Evolutionary conservation across 805 yeast genomes (phyloP).

Genomic region (Metschnikowia santaceciliae): DNA sequence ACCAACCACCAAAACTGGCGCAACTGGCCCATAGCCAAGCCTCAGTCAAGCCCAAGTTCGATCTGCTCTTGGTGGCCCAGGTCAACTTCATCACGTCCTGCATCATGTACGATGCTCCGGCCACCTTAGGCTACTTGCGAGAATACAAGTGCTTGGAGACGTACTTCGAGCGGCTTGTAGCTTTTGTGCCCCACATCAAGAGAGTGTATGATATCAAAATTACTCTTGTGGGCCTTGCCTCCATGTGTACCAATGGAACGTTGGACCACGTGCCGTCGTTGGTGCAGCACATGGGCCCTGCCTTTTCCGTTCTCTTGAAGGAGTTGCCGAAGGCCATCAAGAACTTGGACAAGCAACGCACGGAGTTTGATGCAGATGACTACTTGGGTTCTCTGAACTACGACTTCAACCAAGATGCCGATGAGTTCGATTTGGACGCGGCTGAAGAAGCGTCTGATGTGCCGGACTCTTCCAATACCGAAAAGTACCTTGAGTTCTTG

Average conservation of each 20-base stretch:
- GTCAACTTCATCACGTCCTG: conserved; percentile 63
- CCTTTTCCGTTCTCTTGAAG: conserved; percentile 49
- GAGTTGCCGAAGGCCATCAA: conserved; percentile 70
- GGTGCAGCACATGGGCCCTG: conserved; percentile 37
- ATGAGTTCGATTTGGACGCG: conserved; percentile 19
- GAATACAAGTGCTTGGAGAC: conserved; percentile 31
- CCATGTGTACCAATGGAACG: conserved; percentile 1
- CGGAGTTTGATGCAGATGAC: conserved; percentile 41
- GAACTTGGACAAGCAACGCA: conserved; percentile 59
- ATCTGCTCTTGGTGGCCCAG: conserved; percentile 44
- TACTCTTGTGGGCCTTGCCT: conserved; percentile 55
- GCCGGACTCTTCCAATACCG: conserved; percentile 25
- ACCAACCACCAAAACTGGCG: conserved; percentile 6
- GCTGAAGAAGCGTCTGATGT: conserved; percentile 16
- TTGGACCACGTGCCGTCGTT: conserved; percentile 34
- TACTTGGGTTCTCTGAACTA: conserved; percentile 6
- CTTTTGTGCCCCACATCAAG: conserved; percentile 47
- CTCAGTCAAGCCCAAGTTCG: conserved; percentile 18
- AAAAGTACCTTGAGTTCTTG: conserved; percentile 48
- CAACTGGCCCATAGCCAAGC: no score
- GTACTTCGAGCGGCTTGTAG: conserved; percentile 68
- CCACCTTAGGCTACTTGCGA: conserved; percentile 49
- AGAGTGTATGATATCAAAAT: conserved; percentile 82
- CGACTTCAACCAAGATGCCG: conserved; percentile 10
- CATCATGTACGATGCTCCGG: conserved; percentile 55